Percentiles rank a stretch among this genome's conserved stretches.
Conservation (phyloP, 352 stramenopile genomes). For the Pythium oligandrum region DNA sequence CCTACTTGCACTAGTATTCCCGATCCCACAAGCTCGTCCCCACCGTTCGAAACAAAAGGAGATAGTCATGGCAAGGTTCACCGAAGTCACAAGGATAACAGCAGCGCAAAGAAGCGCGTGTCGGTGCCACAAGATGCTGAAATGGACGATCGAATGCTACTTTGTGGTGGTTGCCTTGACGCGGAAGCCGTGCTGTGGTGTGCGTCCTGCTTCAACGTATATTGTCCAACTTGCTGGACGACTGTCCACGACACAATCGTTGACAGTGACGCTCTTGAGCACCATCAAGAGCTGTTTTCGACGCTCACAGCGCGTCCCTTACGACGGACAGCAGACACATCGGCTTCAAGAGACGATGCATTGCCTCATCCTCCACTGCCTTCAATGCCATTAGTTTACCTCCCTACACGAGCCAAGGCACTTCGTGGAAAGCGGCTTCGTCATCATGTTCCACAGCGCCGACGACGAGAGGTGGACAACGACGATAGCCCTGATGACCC, state of each 20-base stretch:
- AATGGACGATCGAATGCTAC: constrained; percentile 23
- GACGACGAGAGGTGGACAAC: background rate
- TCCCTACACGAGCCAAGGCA: constrained; percentile 19
- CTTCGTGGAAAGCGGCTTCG: too few relatives aligned
- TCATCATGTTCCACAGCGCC: too few relatives aligned
- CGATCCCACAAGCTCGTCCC: too few relatives aligned
- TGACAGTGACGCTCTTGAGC: constrained; percentile 22
- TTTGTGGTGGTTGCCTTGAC: constrained; percentile 36
- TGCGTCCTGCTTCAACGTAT: constrained; percentile 54
- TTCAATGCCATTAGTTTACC: constrained; percentile 23
- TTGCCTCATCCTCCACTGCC: too few relatives aligned
- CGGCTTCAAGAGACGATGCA: too few relatives aligned
- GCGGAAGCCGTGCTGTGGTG: constrained; percentile 51
- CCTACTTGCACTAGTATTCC: too few relatives aligned
- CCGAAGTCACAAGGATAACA: constrained; percentile 5
- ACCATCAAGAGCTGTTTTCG: constrained; percentile 5
- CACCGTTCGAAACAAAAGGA: too few relatives aligned
- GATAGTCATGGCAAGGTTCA: too few relatives aligned
- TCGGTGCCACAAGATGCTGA: background rate
- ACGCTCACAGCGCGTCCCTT: background rate
- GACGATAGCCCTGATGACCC: constrained; percentile 12
- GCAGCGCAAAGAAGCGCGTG: too few relatives aligned
- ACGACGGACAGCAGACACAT: too few relatives aligned
- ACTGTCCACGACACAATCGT: constrained; percentile 36
- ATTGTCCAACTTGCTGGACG: constrained; percentile 48